phyloP scores from a whole-genome alignment of 352 stramenopile genomes.

The Globisporangium barbulae region DNA sequence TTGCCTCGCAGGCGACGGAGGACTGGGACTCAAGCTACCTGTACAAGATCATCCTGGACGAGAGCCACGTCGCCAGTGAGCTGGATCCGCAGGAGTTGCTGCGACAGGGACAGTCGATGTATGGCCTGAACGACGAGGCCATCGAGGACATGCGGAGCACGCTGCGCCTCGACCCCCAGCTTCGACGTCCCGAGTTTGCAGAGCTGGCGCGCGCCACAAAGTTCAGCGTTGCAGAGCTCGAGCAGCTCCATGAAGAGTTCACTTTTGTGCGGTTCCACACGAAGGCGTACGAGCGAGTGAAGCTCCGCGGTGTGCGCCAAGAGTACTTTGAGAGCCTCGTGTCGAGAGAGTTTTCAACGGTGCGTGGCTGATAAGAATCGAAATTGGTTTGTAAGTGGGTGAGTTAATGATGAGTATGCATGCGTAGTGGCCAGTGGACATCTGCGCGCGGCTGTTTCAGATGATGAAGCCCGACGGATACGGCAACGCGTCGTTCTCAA shows the following conservation, averaged over 20 bases:
- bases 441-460: conserved; percentile 38
- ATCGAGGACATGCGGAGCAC: conserved; percentile 58
- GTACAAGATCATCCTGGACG: conserved; percentile 60
- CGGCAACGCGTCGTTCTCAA: conserved; percentile 62
- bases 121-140: conserved; percentile 54
- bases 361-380: conserved; percentile 16
- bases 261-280: conserved; percentile 53
- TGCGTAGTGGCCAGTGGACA: conserved; percentile 41
- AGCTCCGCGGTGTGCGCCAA: conserved; percentile 43
- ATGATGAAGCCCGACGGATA: conserved; percentile 52
- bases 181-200: conserved; percentile 51
- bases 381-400: conserved; percentile 6
- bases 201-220: conserved; percentile 45
- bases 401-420: neutral
- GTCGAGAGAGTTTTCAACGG: conserved; percentile 40
- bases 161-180: conserved; percentile 38
- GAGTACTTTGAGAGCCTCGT: conserved; percentile 59
- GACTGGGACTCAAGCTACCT: conserved; percentile 68
- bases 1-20: conserved; percentile 32
- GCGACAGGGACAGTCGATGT: conserved; percentile 35
- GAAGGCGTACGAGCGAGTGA: conserved; percentile 37
- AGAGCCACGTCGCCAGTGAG: conserved; percentile 29
- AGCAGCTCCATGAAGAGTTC: conserved; percentile 61
- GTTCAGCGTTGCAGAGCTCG: conserved; percentile 53
- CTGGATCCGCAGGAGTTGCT: conserved; percentile 32